Evolutionary conservation across 495 filamentous ascomycete species (phyloP), one percentile per base, ranked within the genome.

Genomic region (Aspergillus bridgeri): DNA sequence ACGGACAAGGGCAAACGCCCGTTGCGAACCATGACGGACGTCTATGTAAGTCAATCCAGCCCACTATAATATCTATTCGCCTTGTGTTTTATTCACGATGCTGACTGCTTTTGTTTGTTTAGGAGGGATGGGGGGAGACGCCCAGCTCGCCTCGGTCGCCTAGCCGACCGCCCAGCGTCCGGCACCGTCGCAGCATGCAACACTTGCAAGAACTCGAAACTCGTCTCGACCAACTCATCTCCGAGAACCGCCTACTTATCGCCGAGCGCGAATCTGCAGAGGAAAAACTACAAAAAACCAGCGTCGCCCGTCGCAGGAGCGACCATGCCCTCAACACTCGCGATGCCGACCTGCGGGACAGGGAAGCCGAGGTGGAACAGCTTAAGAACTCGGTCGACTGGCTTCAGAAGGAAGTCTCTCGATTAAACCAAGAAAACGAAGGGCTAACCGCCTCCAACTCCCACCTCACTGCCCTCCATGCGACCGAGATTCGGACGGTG

Each of bases 91-190:
- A 38, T 15, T 13, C 13, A 17, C 27, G 20, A 3, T 25, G 54
- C 54, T 59, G 24, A 63, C 49, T n/a, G 53, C 45, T 29, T 48
- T 29, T 58, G 48, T 48, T 47, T 58, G 54, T 57, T 54, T 73
- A 96, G 91, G 92, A 96, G 84, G 93, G 89, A 74, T 96, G 85
- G 80, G 94, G 95, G 72, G 92, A 96, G 72, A 90, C 89, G 74
- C 91, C 84, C 67, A 89, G 86, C 62, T 95, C 91, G 66, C 92
- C 93, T 64, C 87, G 86, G 69, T 98, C 95, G 63, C 94, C 94
- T 51, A 96, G 91, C 62, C 89, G 95, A 71, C 93, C 93, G 69
- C 91, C 92, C 71, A 97, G 91, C 80, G 87, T 96, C 79, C 91
- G 92, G 59, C 90, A 91, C 67, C 89, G 91, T 60, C 94, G 94